Evolutionary conservation across 768 basidiomycete genomes (phyloP).

Genomic region (Paxillus rubicundulus): DNA sequence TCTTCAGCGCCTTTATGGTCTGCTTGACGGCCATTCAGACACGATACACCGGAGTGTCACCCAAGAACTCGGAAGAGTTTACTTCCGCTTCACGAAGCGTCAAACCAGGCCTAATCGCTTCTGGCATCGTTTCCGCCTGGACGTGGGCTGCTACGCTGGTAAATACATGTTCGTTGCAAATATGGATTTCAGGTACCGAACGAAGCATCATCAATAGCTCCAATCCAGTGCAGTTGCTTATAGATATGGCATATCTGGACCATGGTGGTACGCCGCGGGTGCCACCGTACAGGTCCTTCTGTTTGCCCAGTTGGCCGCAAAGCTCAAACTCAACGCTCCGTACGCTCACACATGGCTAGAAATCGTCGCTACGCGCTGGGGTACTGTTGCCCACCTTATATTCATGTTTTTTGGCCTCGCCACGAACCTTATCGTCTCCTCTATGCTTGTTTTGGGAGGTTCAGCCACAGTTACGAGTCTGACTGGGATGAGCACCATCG

Average conservation of each 20-base stretch:
- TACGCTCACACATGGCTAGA: constrained; percentile 87
- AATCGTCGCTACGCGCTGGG: constrained; percentile 81
- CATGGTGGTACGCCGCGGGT: constrained; percentile 92
- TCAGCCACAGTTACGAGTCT: constrained; percentile 85
- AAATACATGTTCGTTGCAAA: constrained; percentile 3
- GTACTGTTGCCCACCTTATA: constrained; percentile 69
- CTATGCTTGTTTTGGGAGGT: constrained; percentile 76
- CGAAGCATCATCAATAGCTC: constrained; percentile 38
- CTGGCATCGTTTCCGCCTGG: constrained; percentile 92
- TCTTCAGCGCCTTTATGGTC: constrained; percentile 83
- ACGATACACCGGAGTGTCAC: constrained; percentile 80
- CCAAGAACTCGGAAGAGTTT: constrained; percentile 79
- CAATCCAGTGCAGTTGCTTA: constrained; percentile 86
- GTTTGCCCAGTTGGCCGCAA: constrained; percentile 90
- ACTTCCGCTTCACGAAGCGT: constrained; percentile 78
- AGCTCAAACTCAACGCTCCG: constrained; percentile 89
- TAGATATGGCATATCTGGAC: constrained; percentile 80
- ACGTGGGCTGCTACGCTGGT: constrained; percentile 84
- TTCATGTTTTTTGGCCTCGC: constrained; percentile 94
- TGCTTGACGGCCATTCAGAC: constrained; percentile 75
- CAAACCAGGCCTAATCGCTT: constrained; percentile 89
- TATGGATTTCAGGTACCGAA: background rate
- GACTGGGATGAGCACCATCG: constrained; percentile 88
- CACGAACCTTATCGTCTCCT: constrained; percentile 90
- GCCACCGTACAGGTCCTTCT: constrained; percentile 85